These are phyloP conservation scores for Yamadazyma diospyri DNA, from an alignment of 1,139 yeast genomes.

Conservation along the genomic window DNA sequence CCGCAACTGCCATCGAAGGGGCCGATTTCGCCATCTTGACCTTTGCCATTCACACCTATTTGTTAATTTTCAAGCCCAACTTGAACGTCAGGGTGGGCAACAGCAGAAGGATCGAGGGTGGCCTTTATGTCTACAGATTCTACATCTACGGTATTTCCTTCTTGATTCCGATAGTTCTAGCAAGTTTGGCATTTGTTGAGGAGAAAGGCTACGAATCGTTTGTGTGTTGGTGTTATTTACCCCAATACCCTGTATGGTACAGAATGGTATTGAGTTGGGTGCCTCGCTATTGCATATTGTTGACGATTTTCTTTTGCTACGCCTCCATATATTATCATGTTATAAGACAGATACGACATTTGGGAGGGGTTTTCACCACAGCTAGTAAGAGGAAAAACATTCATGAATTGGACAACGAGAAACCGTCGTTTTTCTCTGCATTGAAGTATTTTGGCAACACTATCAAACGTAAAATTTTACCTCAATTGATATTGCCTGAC, in stretches of 20 bases:
- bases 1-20: slow-evolving; percentile 81
- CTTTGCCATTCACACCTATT: slow-evolving; percentile 79
- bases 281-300: slow-evolving; percentile 68
- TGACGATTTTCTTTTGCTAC: slow-evolving; percentile 63
- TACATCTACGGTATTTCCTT: slow-evolving; percentile 59
- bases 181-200: slow-evolving; percentile 67
- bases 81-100: slow-evolving; percentile 43
- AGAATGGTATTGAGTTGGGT: slow-evolving; percentile 77
- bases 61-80: slow-evolving; percentile 64
- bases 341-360: slow-evolving; percentile 51
- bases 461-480: slow-evolving; percentile 24
- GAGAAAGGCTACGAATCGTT: slow-evolving; percentile 56
- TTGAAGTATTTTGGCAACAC: slow-evolving; percentile 26
- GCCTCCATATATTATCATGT: slow-evolving; percentile 73
- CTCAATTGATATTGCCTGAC: slow-evolving; percentile 30
- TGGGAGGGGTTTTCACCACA: slow-evolving; percentile 45
- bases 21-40: slow-evolving; percentile 82
- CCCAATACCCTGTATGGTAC: slow-evolving; percentile 72
- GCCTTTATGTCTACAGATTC: slow-evolving; percentile 59
- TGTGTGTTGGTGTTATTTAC: slow-evolving; percentile 80
- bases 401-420: slow-evolving; percentile 13
- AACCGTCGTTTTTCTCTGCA: slow-evolving; percentile 38
- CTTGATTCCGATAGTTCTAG: slow-evolving; percentile 62
- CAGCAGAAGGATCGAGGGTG: slow-evolving; percentile 57
- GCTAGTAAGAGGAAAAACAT: slow-evolving; percentile 18